Base-by-base conservation (phyloP, 1,139 yeast genomes). In the Yamadazyma jaroonii region DNA sequence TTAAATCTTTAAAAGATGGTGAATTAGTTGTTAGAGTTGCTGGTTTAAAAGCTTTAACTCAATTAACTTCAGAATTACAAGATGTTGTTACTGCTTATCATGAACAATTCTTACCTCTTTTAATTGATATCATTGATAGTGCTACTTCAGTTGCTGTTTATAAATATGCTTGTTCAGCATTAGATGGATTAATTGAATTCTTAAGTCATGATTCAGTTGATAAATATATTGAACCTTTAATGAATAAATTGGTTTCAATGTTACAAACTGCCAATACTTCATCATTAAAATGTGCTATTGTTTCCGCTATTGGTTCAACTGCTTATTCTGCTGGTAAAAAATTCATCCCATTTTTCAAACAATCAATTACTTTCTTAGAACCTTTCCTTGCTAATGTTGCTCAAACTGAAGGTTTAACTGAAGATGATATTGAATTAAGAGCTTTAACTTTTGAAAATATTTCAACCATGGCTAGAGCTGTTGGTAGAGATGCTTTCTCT, bases 401-500 rank as follows among this genome's bases (percentile, higher is more conserved):
- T 20, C 65, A 67, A 37, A 72, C 79, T 44, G 88, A 82, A 57
- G 90, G 89, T 44, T 65, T 84, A 74, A 67, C 81, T 43, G 90
- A 83, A 51, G 89, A 76, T 47, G 95, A 85, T 52, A 79, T 84
- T 50, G 94, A 85, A 64, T 77, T 90, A 54, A 81, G 94, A 64
- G 97, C 96, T 33, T 76, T 83, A 59, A 87, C 97, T 38, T 82
- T 92, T 50, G 98, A 94, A 67, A 86, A 94, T 54, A 79, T 94
- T 49, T 87, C 97, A 30, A 84, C 96, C 17, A 83, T 92, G 84
- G 97, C 96, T 40, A 80, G 92, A 62, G 97, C 99, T 39, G 97
- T 92, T 42, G 96, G 97, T 47, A 84, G 94, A 40, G 92, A 84
- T 52, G 70, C 87, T 2, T 92, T 92, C 66, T 77, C 88, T 31